These are phyloP conservation scores for Colletotrichum lentis DNA, from an alignment of 2,329 filamentous ascomycete species.

Conservation along the genomic window DNA sequence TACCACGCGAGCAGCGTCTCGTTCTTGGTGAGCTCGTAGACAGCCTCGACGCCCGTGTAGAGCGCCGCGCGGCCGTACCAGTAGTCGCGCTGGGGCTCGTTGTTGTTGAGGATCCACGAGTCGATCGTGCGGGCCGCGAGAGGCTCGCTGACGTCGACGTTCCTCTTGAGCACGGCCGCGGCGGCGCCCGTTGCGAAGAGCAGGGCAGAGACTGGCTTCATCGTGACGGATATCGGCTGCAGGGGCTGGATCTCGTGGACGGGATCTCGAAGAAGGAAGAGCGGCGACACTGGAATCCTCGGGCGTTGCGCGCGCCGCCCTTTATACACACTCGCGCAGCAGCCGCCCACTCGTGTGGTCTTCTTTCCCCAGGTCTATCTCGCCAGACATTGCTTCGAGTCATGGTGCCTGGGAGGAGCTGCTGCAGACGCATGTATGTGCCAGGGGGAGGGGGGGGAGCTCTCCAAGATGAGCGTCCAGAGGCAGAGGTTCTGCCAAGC, in stretches of 20 bases:
- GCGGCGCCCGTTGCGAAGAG: slow-evolving; percentile 29
- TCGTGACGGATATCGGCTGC: slow-evolving; percentile 3
- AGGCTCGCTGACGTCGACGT: slow-evolving; percentile 21
- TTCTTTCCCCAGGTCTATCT: neutral
- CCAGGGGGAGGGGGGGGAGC: slow-evolving; percentile 2
- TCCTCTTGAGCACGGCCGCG: slow-evolving; percentile 17
- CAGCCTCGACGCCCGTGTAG: slow-evolving; percentile 57
- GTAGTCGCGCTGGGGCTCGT: slow-evolving; percentile 47
- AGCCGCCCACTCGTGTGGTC: too few species aligned
- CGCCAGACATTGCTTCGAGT: neutral
- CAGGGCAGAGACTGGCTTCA: slow-evolving; percentile 30
- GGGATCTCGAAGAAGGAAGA: neutral
- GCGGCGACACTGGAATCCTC: neutral
- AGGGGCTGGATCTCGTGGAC: neutral
- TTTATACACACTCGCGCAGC: slow-evolving; percentile 3
- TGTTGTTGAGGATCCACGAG: slow-evolving; percentile 54
- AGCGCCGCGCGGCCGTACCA: slow-evolving; percentile 57
- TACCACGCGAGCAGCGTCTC: slow-evolving; percentile 55
- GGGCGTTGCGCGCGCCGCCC: neutral
- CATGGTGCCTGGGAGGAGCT: slow-evolving; percentile 3
- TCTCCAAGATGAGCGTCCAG: neutral
- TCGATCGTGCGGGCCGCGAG: slow-evolving; percentile 53
- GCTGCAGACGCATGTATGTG: slow-evolving; percentile 1
- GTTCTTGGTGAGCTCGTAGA: slow-evolving; percentile 56
- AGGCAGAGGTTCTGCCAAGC: neutral